These are phyloP conservation scores for Immersiella caudata DNA, from an alignment of 495 filamentous ascomycete genomes.

Conservation along the genomic window DNA sequence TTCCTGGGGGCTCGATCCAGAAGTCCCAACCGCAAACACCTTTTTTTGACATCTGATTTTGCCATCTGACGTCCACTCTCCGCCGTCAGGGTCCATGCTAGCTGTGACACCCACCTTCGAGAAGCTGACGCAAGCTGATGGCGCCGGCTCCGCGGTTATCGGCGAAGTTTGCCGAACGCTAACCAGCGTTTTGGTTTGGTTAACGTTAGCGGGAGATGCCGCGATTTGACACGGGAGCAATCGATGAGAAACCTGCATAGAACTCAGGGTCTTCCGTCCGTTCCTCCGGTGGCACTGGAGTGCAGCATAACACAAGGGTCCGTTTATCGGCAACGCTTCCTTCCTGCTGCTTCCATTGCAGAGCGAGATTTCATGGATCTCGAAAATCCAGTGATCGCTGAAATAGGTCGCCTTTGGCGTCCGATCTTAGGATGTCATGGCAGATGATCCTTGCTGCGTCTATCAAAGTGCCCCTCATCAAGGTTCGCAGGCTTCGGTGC, in stretches of 20 bases:
- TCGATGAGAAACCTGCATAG: neutral
- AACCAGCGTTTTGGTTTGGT: neutral
- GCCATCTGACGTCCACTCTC: neutral
- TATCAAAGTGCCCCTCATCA: neutral
- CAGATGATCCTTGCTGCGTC: neutral
- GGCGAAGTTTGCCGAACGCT: neutral
- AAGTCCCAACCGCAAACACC: neutral
- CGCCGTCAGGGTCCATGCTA: neutral
- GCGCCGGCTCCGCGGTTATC: neutral
- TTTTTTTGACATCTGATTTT: constrained; percentile 17
- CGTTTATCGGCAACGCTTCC: neutral
- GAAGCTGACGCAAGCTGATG: neutral
- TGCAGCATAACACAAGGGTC: neutral
- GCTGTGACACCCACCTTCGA: neutral
- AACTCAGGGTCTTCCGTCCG: neutral
- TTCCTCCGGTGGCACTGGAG: neutral
- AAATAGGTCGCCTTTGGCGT: neutral
- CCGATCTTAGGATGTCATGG: neutral
- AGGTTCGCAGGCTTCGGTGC: neutral
- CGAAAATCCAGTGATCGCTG: neutral
- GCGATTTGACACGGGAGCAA: neutral
- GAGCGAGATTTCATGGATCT: neutral
- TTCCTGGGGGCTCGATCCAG: neutral
- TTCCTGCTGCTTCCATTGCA: neutral
- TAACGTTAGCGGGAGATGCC: neutral